Base-by-base conservation (phyloP, 106 monocot genomes). In the Xerophyta viscosa region DNA sequence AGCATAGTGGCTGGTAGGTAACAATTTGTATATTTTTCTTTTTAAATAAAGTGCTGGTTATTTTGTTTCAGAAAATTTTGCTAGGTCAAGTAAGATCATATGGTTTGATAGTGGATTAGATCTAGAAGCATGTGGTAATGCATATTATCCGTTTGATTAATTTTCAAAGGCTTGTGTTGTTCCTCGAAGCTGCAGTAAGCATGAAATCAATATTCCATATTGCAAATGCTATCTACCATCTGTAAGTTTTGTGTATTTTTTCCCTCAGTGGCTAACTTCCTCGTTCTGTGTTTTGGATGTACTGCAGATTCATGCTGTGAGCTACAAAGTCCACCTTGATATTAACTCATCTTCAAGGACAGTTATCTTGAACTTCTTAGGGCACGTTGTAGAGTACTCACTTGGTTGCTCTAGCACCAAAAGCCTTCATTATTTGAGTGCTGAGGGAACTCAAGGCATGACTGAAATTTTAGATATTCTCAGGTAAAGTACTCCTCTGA, bases 301-400 rank as follows among this genome's bases (percentile, higher is more conserved):
- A 7, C 27, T 72, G 67, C 74, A 94, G 88, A 76, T 88, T 54
- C 70, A 94, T 70, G 75, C 66, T 61, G 66, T 84, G 20, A 72
- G 68, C 31, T 76, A 65, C 61, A 88, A 60, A 56, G 70, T 76
- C 20, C 71, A 43, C 37, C 44, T 84, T 39, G 81, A 75, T 29
- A 56, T 84, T 15, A 70, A 70, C 64, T 53, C 78, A 68, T 55
- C 87, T n/a, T 78, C 66, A 46, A 78, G 77, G 71, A 59, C 46
- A 28, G 47, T 43, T 23, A 56, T 88, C 37, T 31, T 94, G 51
- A 75, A 76, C 58, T 88, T 94, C 73, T 60, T 94, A 49, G 49
- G 65, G 54, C 68, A 56, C 31, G 50, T 71, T 30, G 13, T 78
- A 28, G 62, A 77, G 27, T 44, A 29, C 21, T 45, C 56, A 27